Evolutionary conservation across 2,329 filamentous ascomycete species (phyloP), one percentile per base, ranked within the genome.

Genomic region (Rhexocercosporidium sp.): DNA sequence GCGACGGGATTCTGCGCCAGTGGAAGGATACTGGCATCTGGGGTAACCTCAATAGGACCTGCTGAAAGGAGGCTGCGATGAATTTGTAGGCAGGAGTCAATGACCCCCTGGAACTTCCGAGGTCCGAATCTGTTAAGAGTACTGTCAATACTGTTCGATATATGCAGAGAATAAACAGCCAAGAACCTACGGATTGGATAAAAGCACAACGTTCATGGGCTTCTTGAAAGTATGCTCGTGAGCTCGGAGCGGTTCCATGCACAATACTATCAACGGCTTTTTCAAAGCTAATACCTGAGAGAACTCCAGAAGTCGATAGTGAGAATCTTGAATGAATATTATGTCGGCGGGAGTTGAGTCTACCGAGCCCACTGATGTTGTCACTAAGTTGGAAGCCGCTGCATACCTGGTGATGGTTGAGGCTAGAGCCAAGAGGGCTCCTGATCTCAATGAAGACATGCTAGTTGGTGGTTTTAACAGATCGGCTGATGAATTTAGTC

Each of bases 151-250:
- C n/a, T 18, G 7, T 54, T 54, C 14, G 31, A 18, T 54, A 18
- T 18, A 29, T 16, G 20, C 41, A 47, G 4, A 47, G 3, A 6
- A 20, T 49, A 34, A 1, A 14, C 7, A 27, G 37, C 25, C 3
- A 27, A 25, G 29, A 51, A 51, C 53, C 47, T 44, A 65, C 62
- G 63, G 63, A 29, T 65, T 46, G 14, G 57, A 54, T 14, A 65
- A 25, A 31, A 60, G 37, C 34, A 61, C 56, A 34, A 49, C 44
- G 41, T 61, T 61, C 25, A 47, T 44, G 16, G 59, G 59, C 22
- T 61, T 61, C 22, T 54, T 54, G 18, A 20, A 29, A 54, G 49
- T 27, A 14, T 54, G 49, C 49, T 54, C 49, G 29, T 54, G 49
- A 34, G 25, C 11, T 18, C 29, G 49, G 11, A 54, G 49, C 14